Evolutionary conservation across 192 early-diverging fungal genomes (phyloP).

Genomic region (Lobosporangium transversale): DNA sequence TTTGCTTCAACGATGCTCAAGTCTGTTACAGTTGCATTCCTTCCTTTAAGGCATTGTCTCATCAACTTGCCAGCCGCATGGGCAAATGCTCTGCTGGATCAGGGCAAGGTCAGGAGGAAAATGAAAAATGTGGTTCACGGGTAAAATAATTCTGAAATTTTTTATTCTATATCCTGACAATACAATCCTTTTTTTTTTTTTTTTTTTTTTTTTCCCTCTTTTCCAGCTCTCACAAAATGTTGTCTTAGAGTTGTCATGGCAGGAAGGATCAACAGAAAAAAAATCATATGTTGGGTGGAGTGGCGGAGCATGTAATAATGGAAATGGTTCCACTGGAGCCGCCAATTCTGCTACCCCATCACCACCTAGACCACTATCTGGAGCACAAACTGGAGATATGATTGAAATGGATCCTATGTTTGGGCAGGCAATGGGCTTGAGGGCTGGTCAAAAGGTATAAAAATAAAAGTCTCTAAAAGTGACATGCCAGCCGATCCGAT

Average conservation of each 20-base stretch:
- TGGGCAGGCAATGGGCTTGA: slow-evolving; percentile 70
- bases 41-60: slow-evolving; percentile 72
- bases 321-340: too few relatives aligned
- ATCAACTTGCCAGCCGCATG: slow-evolving; percentile 81
- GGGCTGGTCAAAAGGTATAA: slow-evolving; percentile 67
- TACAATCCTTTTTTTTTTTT: not conserved
- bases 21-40: slow-evolving; percentile 69
- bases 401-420: slow-evolving; percentile 81
- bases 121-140: slow-evolving; percentile 1
- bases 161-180: not conserved
- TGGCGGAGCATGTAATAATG: slow-evolving; percentile 59
- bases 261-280: slow-evolving; percentile 47
- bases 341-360: slow-evolving; percentile 43
- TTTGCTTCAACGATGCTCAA: slow-evolving; percentile 73
- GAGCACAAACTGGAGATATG: slow-evolving; percentile 47
- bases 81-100: slow-evolving; percentile 75
- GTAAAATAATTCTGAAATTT: not conserved
- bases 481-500: not conserved
- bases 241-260: slow-evolving; percentile 65
- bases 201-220: not conserved
- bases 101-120: slow-evolving; percentile 79
- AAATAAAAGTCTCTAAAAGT: not conserved
- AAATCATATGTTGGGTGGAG: slow-evolving; percentile 76
- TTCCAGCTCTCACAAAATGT: slow-evolving; percentile 67
- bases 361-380: slow-evolving; percentile 53